Evolutionary conservation across 768 basidiomycete species (phyloP), one percentile per base, ranked within the genome.

Genomic region (Pleurotus tuoliensis): DNA sequence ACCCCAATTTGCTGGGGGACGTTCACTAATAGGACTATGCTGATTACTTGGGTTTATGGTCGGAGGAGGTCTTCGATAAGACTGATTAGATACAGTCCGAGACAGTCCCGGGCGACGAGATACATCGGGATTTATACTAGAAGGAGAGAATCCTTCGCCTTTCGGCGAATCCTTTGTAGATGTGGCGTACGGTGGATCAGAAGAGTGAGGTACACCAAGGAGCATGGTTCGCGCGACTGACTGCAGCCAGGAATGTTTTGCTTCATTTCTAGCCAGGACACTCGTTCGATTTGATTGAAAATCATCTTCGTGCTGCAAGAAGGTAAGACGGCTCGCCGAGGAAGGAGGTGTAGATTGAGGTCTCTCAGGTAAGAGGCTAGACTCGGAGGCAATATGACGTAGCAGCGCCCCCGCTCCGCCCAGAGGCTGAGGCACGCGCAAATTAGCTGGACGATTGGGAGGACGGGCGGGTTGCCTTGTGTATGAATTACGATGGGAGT

Each of bases 341-440:
- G 71, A 62, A 12, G 71, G 67, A 11, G 66, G 73, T 47, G 70
- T 72, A 16, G 48, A 58, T 40, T 71, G 63, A 5, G 63, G 58
- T 8, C 63, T 61, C 18, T 62, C 63, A 39, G 51, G 51, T 9
- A 30, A 44, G 13, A 55, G 27, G n/a, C 39, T 44, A 18, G 54
- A 50, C 47, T 57, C 63, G 38, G 89, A 90, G 1, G 81, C 81
- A 76, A 92, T 89, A 66, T 90, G 88, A 30, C 88, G 82, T 9
- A 92, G 79, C 64, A 89, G 86, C 4, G 83, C 82, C 3, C 80
- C 79, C 3, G 88, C 87, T 8, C 80, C 77, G 18, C 66, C 71
- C 1, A 76, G 77, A 73, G 71, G 30, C 56, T 63, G 53, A 71
- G 55, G 41, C 60, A 46, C 54, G 47, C 58, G 54, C 39, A 25